Evolutionary conservation across 2,329 filamentous ascomycete species (phyloP), one percentile per base, ranked within the genome.

Genomic region (Taxawa tesnikishii): DNA sequence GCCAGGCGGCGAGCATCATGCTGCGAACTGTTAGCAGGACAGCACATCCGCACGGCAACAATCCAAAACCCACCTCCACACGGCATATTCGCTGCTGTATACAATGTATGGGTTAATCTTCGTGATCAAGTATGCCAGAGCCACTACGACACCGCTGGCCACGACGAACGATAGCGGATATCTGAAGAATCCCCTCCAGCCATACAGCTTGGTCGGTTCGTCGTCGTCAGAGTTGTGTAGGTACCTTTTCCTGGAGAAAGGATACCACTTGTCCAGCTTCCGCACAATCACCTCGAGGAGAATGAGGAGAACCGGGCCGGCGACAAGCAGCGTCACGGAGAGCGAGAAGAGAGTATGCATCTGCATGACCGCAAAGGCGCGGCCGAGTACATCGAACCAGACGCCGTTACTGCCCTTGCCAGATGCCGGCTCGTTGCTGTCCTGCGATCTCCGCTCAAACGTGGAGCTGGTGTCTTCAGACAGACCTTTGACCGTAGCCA

Each of bases 301-400:
- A 10, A 83, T 63, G 15, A 96, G 61, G 3, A 79, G 60, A 28
- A 96, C 53, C 1, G 88, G 88, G 1, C 80, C 75, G 13, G 78
- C 77, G 13, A 93, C 77, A 13, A 96, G 72, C 9, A 96, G 59
- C 1, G 82, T 81, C 16, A 96, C 69, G 4, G 84, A 87, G 59
- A 90, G 75, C 3, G 84, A 85, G 56, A 96, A 96, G 36, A 96
- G 68, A 6, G 83, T 85, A 40, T 81, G 73, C 24, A 94, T 66
- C 28, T 71, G 69, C 49, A 94, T 82, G 2, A 93, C 67, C 11
- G 79, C 82, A 53, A 94, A 85, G 2, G 67, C 67, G 34, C 67
- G 70, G 26, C 88, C 90, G 42, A 93, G 88, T 6, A 96, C 58
- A 50, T 96, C 90, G 49, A 96, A 96, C 84, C 87, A 98, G 10